Evolutionary conservation across 495 filamentous ascomycete genomes (phyloP).

Genomic region (Oidiodendron maius): DNA sequence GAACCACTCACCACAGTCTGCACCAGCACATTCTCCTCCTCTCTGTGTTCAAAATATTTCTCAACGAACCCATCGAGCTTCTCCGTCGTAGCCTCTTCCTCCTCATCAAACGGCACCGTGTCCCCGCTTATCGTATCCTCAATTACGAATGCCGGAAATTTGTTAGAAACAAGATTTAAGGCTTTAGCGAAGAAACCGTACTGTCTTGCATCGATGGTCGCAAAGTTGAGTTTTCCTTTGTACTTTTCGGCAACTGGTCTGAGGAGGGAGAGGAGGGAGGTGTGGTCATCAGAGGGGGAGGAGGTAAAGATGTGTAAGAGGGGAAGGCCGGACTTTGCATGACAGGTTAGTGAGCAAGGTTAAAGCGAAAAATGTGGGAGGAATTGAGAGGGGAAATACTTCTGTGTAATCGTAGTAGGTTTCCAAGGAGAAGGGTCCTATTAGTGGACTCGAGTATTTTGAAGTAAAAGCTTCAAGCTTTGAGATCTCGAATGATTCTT

Average conservation of each 20-base stretch:
- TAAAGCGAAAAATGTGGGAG: background rate
- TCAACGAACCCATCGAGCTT: constrained; percentile 1
- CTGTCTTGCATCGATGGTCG: constrained; percentile 6
- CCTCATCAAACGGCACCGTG: constrained; percentile 8
- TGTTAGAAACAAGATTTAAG: background rate
- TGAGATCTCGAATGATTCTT: background rate
- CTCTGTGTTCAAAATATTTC: background rate
- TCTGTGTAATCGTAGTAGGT: background rate
- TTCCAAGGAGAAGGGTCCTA: constrained; percentile 1
- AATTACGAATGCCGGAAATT: constrained; percentile 13
- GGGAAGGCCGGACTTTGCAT: background rate
- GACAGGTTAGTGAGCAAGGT: background rate
- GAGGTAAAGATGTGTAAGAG: constrained; percentile 8
- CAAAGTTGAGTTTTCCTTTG: constrained; percentile 20
- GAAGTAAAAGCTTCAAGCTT: background rate
- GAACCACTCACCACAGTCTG: background rate
- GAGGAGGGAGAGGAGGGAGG: constrained; percentile 27
- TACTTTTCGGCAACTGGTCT: constrained; percentile 49
- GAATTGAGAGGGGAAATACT: background rate
- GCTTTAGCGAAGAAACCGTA: constrained; percentile 7
- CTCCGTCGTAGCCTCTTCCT: constrained; percentile 1
- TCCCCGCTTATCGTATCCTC: constrained; percentile 5
- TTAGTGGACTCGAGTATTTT: constrained; percentile 4
- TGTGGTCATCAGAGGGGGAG: background rate
- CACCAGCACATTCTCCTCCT: background rate